Evolutionary conservation across 768 basidiomycete genomes (phyloP).

Genomic region (Rhodotorula taiwanensis): DNA sequence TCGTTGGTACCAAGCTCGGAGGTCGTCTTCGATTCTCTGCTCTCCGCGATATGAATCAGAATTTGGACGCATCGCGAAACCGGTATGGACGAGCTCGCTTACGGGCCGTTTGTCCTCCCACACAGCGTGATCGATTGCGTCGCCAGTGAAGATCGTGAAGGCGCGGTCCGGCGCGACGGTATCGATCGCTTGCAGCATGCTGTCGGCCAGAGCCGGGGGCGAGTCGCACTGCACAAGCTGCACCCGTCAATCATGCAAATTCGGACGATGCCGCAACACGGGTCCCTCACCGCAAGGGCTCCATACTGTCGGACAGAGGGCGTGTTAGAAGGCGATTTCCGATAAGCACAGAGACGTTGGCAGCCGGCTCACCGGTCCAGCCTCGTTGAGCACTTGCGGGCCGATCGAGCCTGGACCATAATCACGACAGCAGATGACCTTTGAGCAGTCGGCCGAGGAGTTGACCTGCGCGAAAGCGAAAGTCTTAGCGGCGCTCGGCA

Average conservation of each 20-base stretch:
- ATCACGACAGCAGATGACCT: constrained; percentile 58
- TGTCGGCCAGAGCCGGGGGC: constrained; percentile 51
- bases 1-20: constrained; percentile 22
- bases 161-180: constrained; percentile 26
- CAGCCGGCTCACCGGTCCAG: constrained; percentile 43
- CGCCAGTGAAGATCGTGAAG: constrained; percentile 61
- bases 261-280: too few species aligned
- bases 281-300: constrained; percentile 5
- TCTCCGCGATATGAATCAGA: too few species aligned
- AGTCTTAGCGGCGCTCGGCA: background rate
- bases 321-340: background rate
- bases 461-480: constrained; percentile 47
- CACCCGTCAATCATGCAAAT: too few species aligned
- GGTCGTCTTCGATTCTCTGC: constrained; percentile 17
- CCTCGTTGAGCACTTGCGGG: constrained; percentile 47
- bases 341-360: too few species aligned
- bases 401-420: constrained; percentile 45
- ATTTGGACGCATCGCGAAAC: too few species aligned
- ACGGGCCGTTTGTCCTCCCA: constrained; percentile 26
- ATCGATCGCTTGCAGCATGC: constrained; percentile 52
- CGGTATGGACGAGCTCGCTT: background rate
- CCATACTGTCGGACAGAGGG: constrained; percentile 13
- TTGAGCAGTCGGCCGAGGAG: constrained; percentile 56
- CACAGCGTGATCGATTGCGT: constrained; percentile 51
- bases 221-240: constrained; percentile 57